Conservation (phyloP, 257 asterid genomes). For the Rehmannia glutinosa region DNA sequence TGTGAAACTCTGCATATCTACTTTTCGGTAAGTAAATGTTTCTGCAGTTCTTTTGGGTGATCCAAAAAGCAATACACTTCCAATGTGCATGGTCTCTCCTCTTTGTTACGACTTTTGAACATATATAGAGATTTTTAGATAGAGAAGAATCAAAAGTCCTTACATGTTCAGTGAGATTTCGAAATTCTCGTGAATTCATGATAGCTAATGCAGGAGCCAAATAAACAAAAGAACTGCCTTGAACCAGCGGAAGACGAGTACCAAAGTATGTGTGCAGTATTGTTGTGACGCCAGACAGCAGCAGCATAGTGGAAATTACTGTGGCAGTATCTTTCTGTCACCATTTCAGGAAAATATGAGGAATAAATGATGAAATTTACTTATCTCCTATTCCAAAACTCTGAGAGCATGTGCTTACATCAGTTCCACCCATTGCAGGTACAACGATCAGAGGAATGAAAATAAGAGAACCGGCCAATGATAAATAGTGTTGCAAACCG, state of each 20-base stretch:
- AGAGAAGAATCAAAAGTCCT: conserved; percentile 22
- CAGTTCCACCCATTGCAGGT: conserved; percentile 97
- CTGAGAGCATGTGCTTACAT: conserved; percentile 64
- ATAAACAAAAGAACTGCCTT: conserved; percentile 96
- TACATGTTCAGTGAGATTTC: conserved; percentile 88
- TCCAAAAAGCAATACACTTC: background rate
- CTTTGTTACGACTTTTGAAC: too few species aligned
- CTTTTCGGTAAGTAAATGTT: too few species aligned
- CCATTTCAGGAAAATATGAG: conserved; percentile 19
- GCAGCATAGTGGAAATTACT: conserved; percentile 87
- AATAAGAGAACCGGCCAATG: conserved; percentile 95
- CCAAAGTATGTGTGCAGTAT: conserved; percentile 76
- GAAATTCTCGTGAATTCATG: conserved; percentile 81
- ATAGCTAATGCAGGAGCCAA: conserved; percentile 93
- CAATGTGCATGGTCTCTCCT: background rate
- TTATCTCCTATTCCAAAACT: conserved; percentile 2
- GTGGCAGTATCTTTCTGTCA: conserved; percentile 91
- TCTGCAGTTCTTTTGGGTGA: too few species aligned
- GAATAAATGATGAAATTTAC: conserved; percentile 5
- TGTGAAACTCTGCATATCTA: too few species aligned
- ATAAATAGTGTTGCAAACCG: conserved; percentile 90
- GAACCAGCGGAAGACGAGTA: conserved; percentile 92
- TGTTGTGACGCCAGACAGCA: conserved; percentile 83
- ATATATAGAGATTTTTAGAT: too few species aligned
- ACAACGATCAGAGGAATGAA: conserved; percentile 83